Conservation (phyloP, 164 flowering plant genomes). For the Dillenia suffruticosa region DNA sequence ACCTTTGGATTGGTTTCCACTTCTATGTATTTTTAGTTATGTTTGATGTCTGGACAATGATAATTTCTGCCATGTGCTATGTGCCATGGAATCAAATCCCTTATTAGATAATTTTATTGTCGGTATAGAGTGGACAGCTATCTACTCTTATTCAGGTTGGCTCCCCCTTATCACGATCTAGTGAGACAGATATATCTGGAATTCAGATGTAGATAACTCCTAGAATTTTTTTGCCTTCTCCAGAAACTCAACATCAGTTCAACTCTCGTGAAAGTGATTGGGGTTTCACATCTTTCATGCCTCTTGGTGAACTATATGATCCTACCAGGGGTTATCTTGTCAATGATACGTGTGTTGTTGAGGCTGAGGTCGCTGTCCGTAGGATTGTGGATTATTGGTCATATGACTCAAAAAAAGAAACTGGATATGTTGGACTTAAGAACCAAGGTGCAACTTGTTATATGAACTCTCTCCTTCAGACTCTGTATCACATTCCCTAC, state of each 20-base stretch:
- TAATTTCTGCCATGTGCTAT: too few species aligned
- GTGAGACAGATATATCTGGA: neutral
- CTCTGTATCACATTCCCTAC: conserved; percentile 62
- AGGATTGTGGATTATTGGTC: conserved; percentile 53
- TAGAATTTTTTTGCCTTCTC: conserved; percentile 9
- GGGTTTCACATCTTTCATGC: conserved; percentile 86
- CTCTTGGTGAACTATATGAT: conserved; percentile 67
- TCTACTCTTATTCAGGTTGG: too few species aligned
- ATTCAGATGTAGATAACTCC: conserved; percentile 2
- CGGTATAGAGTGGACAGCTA: too few species aligned
- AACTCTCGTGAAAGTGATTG: conserved; percentile 71
- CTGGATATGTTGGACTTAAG: conserved; percentile 72
- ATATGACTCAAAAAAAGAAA: conserved; percentile 69
- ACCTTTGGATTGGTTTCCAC: too few species aligned
- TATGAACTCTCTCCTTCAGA: conserved; percentile 76
- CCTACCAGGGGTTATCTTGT: conserved; percentile 62
- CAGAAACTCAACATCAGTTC: conserved; percentile 77
- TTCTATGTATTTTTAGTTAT: too few species aligned
- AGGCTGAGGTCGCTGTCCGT: conserved; percentile 70
- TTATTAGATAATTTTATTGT: too few species aligned
- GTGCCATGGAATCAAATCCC: too few species aligned
- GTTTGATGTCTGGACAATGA: too few species aligned
- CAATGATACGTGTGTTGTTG: conserved; percentile 53
- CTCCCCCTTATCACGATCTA: too few species aligned
- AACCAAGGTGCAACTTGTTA: conserved; percentile 80